These are phyloP conservation scores for Dryas alaskensis DNA, from an alignment of 306 rosid genomes.

Conservation along the genomic window DNA sequence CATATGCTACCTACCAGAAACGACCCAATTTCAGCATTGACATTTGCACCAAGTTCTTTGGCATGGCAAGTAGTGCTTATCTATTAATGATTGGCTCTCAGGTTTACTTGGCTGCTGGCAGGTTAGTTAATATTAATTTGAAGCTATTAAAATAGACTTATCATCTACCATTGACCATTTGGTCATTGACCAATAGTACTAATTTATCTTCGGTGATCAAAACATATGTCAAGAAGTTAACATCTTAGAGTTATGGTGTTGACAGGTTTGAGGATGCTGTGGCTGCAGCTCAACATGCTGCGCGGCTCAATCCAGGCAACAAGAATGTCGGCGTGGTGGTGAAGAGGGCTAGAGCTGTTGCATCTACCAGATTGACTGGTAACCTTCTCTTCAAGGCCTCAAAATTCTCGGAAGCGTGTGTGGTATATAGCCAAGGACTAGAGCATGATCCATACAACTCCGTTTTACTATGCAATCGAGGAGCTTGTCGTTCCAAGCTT, in stretches of 20 bases:
- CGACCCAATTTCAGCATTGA: conserved; percentile 54
- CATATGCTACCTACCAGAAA: conserved; percentile 54
- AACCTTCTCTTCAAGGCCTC: conserved; percentile 85
- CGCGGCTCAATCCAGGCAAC: conserved; percentile 59
- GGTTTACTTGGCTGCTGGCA: conserved; percentile 71
- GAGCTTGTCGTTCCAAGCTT: conserved; percentile 88
- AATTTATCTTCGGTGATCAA: not conserved
- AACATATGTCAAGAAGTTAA: not conserved
- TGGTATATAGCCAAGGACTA: conserved; percentile 73
- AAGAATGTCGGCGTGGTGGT: conserved; percentile 47
- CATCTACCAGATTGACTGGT: conserved; percentile 77
- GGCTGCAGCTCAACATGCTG: conserved; percentile 59
- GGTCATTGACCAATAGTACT: not conserved
- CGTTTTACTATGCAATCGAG: conserved; percentile 83
- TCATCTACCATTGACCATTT: not conserved
- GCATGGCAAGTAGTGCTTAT: conserved; percentile 48
- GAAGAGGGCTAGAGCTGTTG: conserved; percentile 56
- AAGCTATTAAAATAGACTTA: not conserved
- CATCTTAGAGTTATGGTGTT: conserved; percentile 1
- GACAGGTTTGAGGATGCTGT: conserved; percentile 86
- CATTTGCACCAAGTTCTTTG: conserved; percentile 54
- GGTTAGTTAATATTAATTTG: conserved; percentile 43
- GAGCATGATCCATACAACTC: conserved; percentile 72
- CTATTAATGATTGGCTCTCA: conserved; percentile 60
- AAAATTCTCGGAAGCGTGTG: conserved; percentile 67